Conservation (phyloP, 225 moss, liverwort and hornwort genomes). For the Bryum argenteum region DNA sequence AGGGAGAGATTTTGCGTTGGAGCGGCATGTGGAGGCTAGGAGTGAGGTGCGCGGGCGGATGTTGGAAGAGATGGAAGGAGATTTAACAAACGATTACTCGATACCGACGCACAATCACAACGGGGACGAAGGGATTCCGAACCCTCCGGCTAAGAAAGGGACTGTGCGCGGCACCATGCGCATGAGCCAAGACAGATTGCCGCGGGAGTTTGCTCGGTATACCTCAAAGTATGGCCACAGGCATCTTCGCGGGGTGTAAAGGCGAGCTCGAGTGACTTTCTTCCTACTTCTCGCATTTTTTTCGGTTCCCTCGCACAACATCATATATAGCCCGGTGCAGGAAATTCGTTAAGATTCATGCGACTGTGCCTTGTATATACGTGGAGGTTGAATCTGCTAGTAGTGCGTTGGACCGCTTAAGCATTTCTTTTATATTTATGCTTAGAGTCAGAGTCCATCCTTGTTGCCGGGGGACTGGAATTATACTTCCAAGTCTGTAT, state of each 20-base stretch:
- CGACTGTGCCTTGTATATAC: conserved; percentile 30
- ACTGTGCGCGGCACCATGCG: conserved; percentile 21
- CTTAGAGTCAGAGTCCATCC: conserved; percentile 18
- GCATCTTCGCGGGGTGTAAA: conserved; percentile 39
- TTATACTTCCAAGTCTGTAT: conserved; percentile 8
- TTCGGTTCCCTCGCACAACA: conserved; percentile 24
- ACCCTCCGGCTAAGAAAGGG: conserved; percentile 6
- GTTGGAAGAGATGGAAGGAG: conserved; percentile 17
- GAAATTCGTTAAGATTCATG: conserved; percentile 21
- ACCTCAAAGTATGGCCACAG: conserved; percentile 48
- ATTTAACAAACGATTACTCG: conserved; percentile 31
- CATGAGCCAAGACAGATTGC: neutral
- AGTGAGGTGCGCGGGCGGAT: conserved; percentile 33
- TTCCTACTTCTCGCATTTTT: neutral
- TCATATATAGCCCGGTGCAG: conserved; percentile 18
- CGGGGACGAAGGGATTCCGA: neutral
- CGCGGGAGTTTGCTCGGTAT: conserved; percentile 36
- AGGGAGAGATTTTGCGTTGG: conserved; percentile 19
- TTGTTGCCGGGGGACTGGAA: neutral
- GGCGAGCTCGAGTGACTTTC: neutral
- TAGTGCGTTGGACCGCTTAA: conserved; percentile 29
- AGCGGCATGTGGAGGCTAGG: conserved; percentile 21
- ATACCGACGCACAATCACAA: conserved; percentile 37
- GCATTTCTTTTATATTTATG: conserved; percentile 5
- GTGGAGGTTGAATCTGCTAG: conserved; percentile 22